A percentile compares a stretch with the other conserved stretches of the same genome.
Evolutionary conservation across 2,329 filamentous ascomycete species (phyloP).

Genomic region (Talaromyces marneffei): DNA sequence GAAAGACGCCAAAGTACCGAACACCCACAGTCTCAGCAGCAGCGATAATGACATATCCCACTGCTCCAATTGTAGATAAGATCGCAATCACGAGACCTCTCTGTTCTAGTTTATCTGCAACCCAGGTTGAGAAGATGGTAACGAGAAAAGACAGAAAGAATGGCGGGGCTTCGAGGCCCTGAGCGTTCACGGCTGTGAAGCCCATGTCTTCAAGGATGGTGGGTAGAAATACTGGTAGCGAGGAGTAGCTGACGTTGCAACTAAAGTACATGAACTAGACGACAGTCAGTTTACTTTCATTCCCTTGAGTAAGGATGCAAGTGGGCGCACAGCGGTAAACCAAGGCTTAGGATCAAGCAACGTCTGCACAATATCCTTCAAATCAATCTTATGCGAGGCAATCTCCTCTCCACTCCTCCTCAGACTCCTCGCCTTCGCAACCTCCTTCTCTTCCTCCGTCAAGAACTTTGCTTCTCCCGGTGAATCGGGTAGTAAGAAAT

Average conservation of each 20-base stretch:
- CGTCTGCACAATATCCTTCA: constrained; percentile 43
- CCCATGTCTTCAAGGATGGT: constrained; percentile 62
- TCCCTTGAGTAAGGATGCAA: not conserved
- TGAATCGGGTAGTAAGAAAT: constrained; percentile 50
- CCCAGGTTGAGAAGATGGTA: constrained; percentile 55
- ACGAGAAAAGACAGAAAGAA: constrained; percentile 63
- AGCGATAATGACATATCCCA: constrained; percentile 62
- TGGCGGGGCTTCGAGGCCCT: constrained; percentile 66
- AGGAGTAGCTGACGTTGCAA: constrained; percentile 60
- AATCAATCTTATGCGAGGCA: constrained; percentile 38
- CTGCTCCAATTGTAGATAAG: constrained; percentile 52
- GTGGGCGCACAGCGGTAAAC: constrained; percentile 37
- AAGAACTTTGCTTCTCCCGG: constrained; percentile 51
- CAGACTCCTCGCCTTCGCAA: constrained; percentile 51
- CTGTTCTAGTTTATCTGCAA: constrained; percentile 61
- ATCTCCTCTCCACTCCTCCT: constrained; percentile 48
- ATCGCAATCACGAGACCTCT: constrained; percentile 55
- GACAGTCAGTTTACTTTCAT: not conserved
- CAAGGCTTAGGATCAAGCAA: constrained; percentile 45
- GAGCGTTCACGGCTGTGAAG: constrained; percentile 59
- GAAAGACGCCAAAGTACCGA: constrained; percentile 49
- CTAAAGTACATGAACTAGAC: constrained; percentile 51
- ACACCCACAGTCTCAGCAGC: constrained; percentile 46
- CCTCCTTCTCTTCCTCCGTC: constrained; percentile 51
- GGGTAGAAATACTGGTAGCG: constrained; percentile 59